Base-by-base conservation (phyloP, 208 protist species). In the Trypanosoma mega region DNA sequence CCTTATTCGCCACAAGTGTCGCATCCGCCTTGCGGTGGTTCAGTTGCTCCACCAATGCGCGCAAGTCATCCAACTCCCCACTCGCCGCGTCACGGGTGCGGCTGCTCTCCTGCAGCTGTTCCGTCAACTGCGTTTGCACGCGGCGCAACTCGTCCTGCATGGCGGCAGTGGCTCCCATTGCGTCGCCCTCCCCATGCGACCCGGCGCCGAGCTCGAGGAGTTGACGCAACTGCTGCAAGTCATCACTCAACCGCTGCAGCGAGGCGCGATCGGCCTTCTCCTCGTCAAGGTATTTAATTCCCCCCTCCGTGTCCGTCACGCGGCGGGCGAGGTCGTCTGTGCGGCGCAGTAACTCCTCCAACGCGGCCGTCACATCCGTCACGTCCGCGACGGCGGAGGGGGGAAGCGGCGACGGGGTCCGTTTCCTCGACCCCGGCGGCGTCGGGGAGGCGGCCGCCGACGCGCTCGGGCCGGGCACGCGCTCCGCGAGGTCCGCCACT, bases 1-100 rank as follows among this genome's bases (percentile, higher is more conserved):
- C 90, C 74, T 96, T 96, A 72, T 93, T 93, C 2, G 90, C 90
- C 18, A 96, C 90, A 33, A 93, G 78, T 37, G 78, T 81, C 20
- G 84, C 79, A 48, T 96, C 90, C 0, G 90, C 90, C 76, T 96
- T 96, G 70, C 82, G 76, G 56, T 85, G 78, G 47, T 96, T 82
- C 7, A 96, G 72, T 48, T 85, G 74, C 37, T 93, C 80, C 14
- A 95, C 48, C 34, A 80, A 72, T 23, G 85, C 81, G 30, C 68
- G 68, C 62, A 95, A 45, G 12, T 64, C 52, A 20, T 72, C 63
- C 6, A 89, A 37, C 27, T 88, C 88, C n/a, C 85, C 77, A 5
- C 47, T 30, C 6, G 71, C 71, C 1, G 39, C 30, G 3, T 70
- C 76, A 30, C 49, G 34, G 41, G 69, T 58, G 45, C 16, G 65